Evolutionary conservation across 352 stramenopile genomes (phyloP).

Genomic region (Globisporangium rhizosaccharum): DNA sequence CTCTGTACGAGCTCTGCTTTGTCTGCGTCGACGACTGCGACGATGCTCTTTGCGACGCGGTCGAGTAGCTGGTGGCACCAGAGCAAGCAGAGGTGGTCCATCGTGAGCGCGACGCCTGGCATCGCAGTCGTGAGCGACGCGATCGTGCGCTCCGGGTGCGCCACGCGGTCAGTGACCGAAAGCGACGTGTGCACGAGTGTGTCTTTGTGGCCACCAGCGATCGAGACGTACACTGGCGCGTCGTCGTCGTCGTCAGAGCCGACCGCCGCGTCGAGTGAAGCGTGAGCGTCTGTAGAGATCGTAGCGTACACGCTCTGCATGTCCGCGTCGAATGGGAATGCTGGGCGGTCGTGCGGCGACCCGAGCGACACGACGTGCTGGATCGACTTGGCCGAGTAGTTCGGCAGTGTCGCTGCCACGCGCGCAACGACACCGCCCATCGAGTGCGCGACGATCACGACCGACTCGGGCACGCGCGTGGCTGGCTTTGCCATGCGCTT

Average conservation of each 20-base stretch:
- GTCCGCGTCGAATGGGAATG: slow-evolving; percentile 63
- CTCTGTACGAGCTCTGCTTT: slow-evolving; percentile 37
- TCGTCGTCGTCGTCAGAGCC: background rate
- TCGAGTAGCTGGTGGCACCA: slow-evolving; percentile 84
- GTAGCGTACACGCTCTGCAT: slow-evolving; percentile 55
- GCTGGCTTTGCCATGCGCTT: slow-evolving; percentile 10
- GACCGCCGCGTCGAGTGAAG: slow-evolving; percentile 1
- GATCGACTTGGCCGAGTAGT: slow-evolving; percentile 71
- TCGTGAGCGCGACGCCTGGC: slow-evolving; percentile 46
- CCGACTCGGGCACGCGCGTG: slow-evolving; percentile 30
- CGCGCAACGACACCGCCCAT: slow-evolving; percentile 80
- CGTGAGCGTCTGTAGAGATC: slow-evolving; percentile 24
- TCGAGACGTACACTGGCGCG: slow-evolving; percentile 56
- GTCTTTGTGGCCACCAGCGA: slow-evolving; percentile 81
- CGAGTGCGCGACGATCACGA: slow-evolving; percentile 79
- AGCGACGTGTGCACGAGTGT: slow-evolving; percentile 58
- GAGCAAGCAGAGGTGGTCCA: slow-evolving; percentile 80
- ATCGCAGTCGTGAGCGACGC: slow-evolving; percentile 53
- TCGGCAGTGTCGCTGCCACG: slow-evolving; percentile 57
- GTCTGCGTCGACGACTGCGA: slow-evolving; percentile 48
- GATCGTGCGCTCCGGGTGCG: slow-evolving; percentile 25
- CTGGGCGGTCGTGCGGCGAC: slow-evolving; percentile 45
- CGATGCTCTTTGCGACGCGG: slow-evolving; percentile 51
- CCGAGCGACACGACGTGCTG: slow-evolving; percentile 71
- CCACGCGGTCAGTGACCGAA: slow-evolving; percentile 29